Conservation (phyloP, 1,284 basidiomycete genomes). For the Sporisorium reilianum region DNA sequence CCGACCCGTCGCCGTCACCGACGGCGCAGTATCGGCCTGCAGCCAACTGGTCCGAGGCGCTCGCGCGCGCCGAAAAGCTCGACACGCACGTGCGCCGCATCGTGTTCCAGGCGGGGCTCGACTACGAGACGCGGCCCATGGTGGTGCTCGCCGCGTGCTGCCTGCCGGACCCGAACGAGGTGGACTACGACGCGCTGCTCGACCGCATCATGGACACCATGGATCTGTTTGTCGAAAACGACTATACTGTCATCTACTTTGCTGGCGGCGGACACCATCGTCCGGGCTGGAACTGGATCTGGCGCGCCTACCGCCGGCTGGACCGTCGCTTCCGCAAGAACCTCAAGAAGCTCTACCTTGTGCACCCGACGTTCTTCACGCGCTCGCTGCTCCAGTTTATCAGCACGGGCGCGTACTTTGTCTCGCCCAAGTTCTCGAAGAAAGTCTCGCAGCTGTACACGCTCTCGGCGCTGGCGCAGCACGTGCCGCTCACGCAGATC, state of each 20-base stretch:
- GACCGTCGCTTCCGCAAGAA: constrained; percentile 79
- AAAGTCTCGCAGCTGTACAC: constrained; percentile 82
- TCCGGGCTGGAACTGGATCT: constrained; percentile 87
- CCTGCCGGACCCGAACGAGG: constrained; percentile 80
- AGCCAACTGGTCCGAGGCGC: constrained; percentile 64
- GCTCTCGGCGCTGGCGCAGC: constrained; percentile 78
- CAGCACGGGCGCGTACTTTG: constrained; percentile 83
- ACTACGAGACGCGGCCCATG: constrained; percentile 89
- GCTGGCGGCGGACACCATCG: constrained; percentile 81
- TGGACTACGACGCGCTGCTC: constrained; percentile 81
- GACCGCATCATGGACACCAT: constrained; percentile 68
- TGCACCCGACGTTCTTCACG: constrained; percentile 86
- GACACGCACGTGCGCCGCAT: constrained; percentile 77
- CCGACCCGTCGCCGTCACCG: not conserved
- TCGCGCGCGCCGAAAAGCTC: constrained; percentile 52
- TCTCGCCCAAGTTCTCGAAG: constrained; percentile 88
- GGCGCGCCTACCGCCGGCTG: constrained; percentile 78
- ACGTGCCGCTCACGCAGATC: constrained; percentile 84
- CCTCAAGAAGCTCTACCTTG: constrained; percentile 84
- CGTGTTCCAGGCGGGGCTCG: constrained; percentile 87
- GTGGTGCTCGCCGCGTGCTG: constrained; percentile 78
- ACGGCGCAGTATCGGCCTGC: constrained; percentile 24
- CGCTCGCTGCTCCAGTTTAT: constrained; percentile 78
- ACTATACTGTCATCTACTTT: constrained; percentile 86
- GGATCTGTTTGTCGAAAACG: constrained; percentile 74